Percentiles rank a stretch among this genome's conserved stretches.
Conservation (phyloP, 1,284 basidiomycete species). For the Porogramme epimiltina region DNA sequence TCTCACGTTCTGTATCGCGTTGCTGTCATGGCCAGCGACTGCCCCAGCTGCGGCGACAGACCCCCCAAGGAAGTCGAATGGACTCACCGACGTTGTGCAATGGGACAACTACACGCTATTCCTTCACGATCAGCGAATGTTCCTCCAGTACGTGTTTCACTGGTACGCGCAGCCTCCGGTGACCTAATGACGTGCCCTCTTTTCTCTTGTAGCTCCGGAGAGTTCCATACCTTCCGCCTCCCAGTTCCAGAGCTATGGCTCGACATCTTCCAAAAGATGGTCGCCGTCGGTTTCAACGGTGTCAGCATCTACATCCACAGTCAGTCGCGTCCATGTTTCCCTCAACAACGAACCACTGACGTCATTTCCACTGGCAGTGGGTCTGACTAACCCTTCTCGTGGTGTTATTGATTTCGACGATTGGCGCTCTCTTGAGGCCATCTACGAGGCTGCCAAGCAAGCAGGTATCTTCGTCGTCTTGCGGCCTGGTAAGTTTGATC, state of each 20-base stretch:
- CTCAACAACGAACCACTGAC: neutral
- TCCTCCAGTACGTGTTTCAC: constrained; percentile 46
- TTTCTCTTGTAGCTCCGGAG: constrained; percentile 50
- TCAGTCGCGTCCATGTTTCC: constrained; percentile 5
- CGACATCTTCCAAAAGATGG: constrained; percentile 81
- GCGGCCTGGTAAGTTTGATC: constrained; percentile 38
- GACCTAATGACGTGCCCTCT: no score
- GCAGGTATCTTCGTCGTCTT: constrained; percentile 50
- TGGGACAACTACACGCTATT: constrained; percentile 37
- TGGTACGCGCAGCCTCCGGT: no score
- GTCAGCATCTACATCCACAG: constrained; percentile 73
- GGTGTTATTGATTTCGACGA: constrained; percentile 72
- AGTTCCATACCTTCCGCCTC: constrained; percentile 83
- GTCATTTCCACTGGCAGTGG: constrained; percentile 42
- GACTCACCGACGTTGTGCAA: constrained; percentile 30
- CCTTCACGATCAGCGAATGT: constrained; percentile 34
- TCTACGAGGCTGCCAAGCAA: constrained; percentile 47
- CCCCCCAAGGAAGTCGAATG: constrained; percentile 30
- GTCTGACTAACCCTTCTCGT: constrained; percentile 71
- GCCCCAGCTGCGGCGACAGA: constrained; percentile 9
- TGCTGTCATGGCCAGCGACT: constrained; percentile 18
- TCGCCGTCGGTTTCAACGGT: constrained; percentile 78
- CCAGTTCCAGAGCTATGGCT: constrained; percentile 82
- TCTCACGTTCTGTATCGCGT: constrained; percentile 15
- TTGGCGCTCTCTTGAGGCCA: constrained; percentile 66